phyloP scores from a whole-genome alignment of 2,329 filamentous ascomycete species.

The Mycosphaerella sp. region DNA sequence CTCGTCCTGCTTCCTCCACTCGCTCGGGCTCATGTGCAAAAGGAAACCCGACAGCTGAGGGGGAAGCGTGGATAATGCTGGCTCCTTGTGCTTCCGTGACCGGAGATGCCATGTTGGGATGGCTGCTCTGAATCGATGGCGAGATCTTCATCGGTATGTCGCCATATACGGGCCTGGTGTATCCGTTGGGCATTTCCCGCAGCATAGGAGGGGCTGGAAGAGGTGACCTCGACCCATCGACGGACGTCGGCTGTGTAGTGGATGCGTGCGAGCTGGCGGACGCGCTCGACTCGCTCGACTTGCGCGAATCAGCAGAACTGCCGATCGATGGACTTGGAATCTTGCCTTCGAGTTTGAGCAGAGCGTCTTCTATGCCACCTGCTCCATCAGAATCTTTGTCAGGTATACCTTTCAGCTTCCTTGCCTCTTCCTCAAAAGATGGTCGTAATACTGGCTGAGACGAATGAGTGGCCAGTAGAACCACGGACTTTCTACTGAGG shows the following conservation, averaged over 20 bases:
- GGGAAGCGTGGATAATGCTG: constrained; percentile 32
- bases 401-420: constrained; percentile 79
- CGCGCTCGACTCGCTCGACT: constrained; percentile 2
- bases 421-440: constrained; percentile 84
- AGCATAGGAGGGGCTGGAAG: constrained; percentile 7
- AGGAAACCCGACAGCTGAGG: constrained; percentile 12
- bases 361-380: constrained; percentile 82
- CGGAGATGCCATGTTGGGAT: constrained; percentile 22
- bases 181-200: constrained; percentile 13
- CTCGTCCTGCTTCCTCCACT: neutral
- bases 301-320: constrained; percentile 6
- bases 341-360: constrained; percentile 84
- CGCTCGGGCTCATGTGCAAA: neutral
- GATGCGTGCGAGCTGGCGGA: neutral
- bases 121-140: constrained; percentile 11
- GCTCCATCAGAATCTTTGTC: constrained; percentile 58
- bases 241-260: constrained; percentile 8
- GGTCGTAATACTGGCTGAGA: constrained; percentile 52
- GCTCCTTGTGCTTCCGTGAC: constrained; percentile 32
- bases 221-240: constrained; percentile 2
- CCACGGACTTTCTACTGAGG: constrained; percentile 30
- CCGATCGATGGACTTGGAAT: constrained; percentile 19
- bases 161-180: constrained; percentile 15
- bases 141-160: constrained; percentile 17
- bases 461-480: constrained; percentile 47